Base-by-base conservation (phyloP, 169 alveolate species). In the Plasmodium relictum region DNA sequence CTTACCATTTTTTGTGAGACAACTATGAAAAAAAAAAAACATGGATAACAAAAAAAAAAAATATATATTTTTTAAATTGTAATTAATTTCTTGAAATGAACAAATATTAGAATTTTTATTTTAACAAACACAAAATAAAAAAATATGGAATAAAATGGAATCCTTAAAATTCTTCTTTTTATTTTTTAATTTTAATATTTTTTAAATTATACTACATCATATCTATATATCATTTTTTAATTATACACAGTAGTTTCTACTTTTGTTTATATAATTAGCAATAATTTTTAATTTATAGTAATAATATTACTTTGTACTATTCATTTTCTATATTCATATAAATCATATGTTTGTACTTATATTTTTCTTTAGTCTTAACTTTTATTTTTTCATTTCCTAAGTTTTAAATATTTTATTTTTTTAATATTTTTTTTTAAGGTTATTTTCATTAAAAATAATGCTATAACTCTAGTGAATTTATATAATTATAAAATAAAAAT, bases 81-180 rank as follows among this genome's bases (percentile, higher is more conserved):
- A 24, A 48, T 24, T 26, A 22, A 20, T 8, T 50, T 71, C 44
- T n/a, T 26, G 22, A 69, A 1, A 69, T 39, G 10, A 71, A 24
- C 12, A 71, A 48, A 41, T 71, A 31, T 71, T 31, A 39, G n/a
- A 71, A 71, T 71, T 71, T 41, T 48, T 52, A 71, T 1, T 37
- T 71, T 71, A 24, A 71, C 83, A 71, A 71, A 71, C 16, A 9
- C 8, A 31, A 59, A 66, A 59, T 10, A 71, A 44, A 20, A 31
- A 71, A 71, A 50, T 18, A 20, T 26, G 6, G 18, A 58, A 37
- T 24, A 71, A 48, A 48, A 22, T 44, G 22, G 22, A 62, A 39
- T 22, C 48, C 10, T 62, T 62, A 26, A 62, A 20, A 62, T 10
- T 26, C 26, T 48, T 62, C 6, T 22, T n/a, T 16, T 24, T 4